Conservation (phyloP, 768 basidiomycete species). For the Hemileccinum rubropunctum region DNA sequence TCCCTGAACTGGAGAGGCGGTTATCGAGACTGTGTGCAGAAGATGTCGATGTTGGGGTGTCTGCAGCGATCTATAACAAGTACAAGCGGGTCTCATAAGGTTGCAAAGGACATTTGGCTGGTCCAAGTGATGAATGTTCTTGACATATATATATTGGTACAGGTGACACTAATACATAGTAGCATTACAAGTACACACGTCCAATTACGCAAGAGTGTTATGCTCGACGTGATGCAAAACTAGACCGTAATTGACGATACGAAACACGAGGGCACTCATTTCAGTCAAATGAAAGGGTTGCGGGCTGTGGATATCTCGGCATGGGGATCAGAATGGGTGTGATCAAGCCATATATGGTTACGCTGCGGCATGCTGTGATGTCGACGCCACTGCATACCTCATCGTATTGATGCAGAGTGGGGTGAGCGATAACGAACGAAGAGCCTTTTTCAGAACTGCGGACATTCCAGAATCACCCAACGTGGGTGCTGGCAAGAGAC, state of each 20-base stretch:
- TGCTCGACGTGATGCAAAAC: slow-evolving; percentile 7
- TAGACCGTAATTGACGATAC: slow-evolving; percentile 1
- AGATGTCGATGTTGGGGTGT: slow-evolving; percentile 31
- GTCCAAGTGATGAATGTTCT: slow-evolving; percentile 1
- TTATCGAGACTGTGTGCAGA: slow-evolving; percentile 20
- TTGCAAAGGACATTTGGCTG: slow-evolving; percentile 6
- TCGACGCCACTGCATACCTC: slow-evolving; percentile 9
- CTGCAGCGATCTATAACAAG: slow-evolving; percentile 29
- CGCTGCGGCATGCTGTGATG: slow-evolving; percentile 9
- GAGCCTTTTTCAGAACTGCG: background rate
- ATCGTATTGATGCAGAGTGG: slow-evolving; percentile 2
- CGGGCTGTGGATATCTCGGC: slow-evolving; percentile 23
- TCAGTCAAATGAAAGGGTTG: slow-evolving; percentile 12
- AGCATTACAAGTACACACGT: slow-evolving; percentile 8
- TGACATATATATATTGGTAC: slow-evolving; percentile 17
- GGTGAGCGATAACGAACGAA: slow-evolving; percentile 4
- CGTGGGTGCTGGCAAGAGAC: background rate
- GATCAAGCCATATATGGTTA: background rate
- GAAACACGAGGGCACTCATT: slow-evolving; percentile 6
- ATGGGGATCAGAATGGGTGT: slow-evolving; percentile 4
- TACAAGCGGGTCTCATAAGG: slow-evolving; percentile 30
- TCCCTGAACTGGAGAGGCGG: slow-evolving; percentile 24
- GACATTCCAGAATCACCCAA: slow-evolving; percentile 8
- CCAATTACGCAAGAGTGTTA: background rate
- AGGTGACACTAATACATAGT: slow-evolving; percentile 17